Percentiles rank a stretch among this genome's conserved stretches.
Conservation (phyloP, 1,284 basidiomycete genomes). For the Austropuccinia psidii region DNA sequence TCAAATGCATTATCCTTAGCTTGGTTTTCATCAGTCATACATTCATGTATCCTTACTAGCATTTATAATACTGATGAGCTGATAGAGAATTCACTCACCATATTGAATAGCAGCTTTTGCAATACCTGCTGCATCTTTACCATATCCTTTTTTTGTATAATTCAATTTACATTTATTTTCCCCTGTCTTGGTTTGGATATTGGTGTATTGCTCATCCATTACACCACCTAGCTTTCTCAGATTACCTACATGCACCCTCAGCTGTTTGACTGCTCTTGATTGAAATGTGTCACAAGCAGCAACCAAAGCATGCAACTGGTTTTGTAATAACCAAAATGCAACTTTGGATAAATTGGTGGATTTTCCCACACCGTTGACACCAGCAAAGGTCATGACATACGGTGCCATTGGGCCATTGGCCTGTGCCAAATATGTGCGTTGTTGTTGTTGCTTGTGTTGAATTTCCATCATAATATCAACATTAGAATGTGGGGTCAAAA, state of each 20-base stretch:
- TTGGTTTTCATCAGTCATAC: too few species aligned
- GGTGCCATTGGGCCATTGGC: conserved; percentile 49
- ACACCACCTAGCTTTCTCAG: conserved; percentile 71
- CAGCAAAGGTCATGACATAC: conserved; percentile 92
- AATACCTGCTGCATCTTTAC: conserved; percentile 95
- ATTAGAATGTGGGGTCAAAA: conserved; percentile 90
- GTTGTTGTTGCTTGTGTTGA: conserved; percentile 54
- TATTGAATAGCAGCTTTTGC: conserved; percentile 87
- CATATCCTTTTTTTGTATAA: conserved; percentile 94
- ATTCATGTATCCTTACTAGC: not conserved
- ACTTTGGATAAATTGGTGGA: conserved; percentile 97
- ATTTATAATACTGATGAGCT: too few species aligned
- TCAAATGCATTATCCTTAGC: conserved; percentile 78
- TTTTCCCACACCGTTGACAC: conserved; percentile 99
- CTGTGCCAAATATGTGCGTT: not conserved
- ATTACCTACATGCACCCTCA: conserved; percentile 92
- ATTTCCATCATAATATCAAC: conserved; percentile 80
- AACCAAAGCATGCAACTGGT: conserved; percentile 82
- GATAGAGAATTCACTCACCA: too few species aligned
- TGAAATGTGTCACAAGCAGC: conserved; percentile 98
- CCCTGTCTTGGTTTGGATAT: conserved; percentile 40
- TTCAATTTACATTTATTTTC: conserved; percentile 59
- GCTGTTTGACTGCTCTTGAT: conserved; percentile 95
- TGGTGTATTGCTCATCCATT: conserved; percentile 40
- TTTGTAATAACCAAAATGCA: conserved; percentile 98